These are phyloP conservation scores for Thecaphora frezii DNA, from an alignment of 1,284 basidiomycete species.

Conservation along the genomic window DNA sequence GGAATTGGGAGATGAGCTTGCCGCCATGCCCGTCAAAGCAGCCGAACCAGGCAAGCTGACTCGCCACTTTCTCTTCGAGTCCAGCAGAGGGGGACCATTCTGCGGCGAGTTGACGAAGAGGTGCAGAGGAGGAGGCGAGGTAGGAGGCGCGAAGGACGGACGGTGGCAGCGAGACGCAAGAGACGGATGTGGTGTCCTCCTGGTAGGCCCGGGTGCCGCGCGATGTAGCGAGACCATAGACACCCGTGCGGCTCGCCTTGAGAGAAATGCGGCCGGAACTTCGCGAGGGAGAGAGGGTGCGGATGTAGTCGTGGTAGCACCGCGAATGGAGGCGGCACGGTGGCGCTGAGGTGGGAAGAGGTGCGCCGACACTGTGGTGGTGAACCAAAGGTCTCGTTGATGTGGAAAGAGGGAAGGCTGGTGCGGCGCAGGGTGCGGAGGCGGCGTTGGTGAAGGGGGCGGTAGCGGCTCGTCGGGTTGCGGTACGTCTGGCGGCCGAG, in stretches of 20 bases:
- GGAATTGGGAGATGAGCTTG: slow-evolving; percentile 41
- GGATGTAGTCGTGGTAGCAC: slow-evolving; percentile 24
- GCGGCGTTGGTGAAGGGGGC: no score
- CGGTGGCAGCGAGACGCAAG: slow-evolving; percentile 46
- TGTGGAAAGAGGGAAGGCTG: no score
- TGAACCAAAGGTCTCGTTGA: no score
- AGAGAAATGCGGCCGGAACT: slow-evolving; percentile 30
- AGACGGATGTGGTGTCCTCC: slow-evolving; percentile 51
- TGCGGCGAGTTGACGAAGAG: slow-evolving; percentile 20
- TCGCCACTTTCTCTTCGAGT: slow-evolving; percentile 41
- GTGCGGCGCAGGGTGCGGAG: no score
- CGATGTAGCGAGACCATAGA: slow-evolving; percentile 39
- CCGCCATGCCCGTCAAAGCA: slow-evolving; percentile 57
- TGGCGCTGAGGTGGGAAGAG: no score
- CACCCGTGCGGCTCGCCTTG: slow-evolving; percentile 26
- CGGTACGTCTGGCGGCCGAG: no score
- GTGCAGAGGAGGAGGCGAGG: slow-evolving; percentile 16
- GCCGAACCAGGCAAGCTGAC: slow-evolving; percentile 56
- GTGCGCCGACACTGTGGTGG: no score
- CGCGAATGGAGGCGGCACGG: slow-evolving; percentile 12
- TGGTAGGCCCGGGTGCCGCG: slow-evolving; percentile 51
- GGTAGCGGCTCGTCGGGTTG: no score
- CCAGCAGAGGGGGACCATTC: slow-evolving; percentile 44
- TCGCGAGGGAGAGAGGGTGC: slow-evolving; percentile 23
- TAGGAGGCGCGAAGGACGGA: slow-evolving; percentile 38